phyloP scores from a whole-genome alignment of 371 early-diverging fungal species.

The Mortierella sp. region DNA sequence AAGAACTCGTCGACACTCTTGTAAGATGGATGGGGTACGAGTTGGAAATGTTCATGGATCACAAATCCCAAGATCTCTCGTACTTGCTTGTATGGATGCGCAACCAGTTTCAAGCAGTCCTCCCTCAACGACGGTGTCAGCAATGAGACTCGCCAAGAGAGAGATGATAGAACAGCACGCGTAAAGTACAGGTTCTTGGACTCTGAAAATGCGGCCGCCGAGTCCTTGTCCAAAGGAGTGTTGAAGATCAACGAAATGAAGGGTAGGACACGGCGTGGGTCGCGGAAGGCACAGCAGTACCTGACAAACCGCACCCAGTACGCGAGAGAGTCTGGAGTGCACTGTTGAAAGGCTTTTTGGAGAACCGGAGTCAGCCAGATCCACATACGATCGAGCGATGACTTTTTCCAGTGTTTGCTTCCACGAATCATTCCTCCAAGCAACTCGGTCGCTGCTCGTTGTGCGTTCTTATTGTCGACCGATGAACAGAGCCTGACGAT shows the following conservation, averaged over 20 bases:
- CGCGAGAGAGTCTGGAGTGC: slow-evolving; percentile 72
- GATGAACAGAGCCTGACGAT: slow-evolving; percentile 61
- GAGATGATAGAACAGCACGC: slow-evolving; percentile 62
- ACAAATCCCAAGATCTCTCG: slow-evolving; percentile 80
- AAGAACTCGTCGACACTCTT: slow-evolving; percentile 57
- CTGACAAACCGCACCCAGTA: slow-evolving; percentile 81
- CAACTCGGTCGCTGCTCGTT: slow-evolving; percentile 84
- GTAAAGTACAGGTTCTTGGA: slow-evolving; percentile 79
- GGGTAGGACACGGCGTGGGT: slow-evolving; percentile 83
- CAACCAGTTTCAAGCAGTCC: slow-evolving; percentile 65
- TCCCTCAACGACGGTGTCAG: slow-evolving; percentile 58
- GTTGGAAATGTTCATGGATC: slow-evolving; percentile 73
- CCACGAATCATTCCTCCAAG: slow-evolving; percentile 85
- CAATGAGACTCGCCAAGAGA: slow-evolving; percentile 77
- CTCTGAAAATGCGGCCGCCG: slow-evolving; percentile 86
- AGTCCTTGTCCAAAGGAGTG: slow-evolving; percentile 76
- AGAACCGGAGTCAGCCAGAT: slow-evolving; percentile 68
- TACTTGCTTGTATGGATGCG: slow-evolving; percentile 91
- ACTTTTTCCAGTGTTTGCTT: slow-evolving; percentile 81
- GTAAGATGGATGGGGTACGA: slow-evolving; percentile 73
- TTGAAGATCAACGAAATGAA: slow-evolving; percentile 73
- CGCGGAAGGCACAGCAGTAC: slow-evolving; percentile 70
- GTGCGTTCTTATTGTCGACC: slow-evolving; percentile 75
- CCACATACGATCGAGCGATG: slow-evolving; percentile 66
- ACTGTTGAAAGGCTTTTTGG: slow-evolving; percentile 60